These are phyloP conservation scores for Persicaria tinctoria DNA, from an alignment of 148 eudicot species.

Conservation along the genomic window DNA sequence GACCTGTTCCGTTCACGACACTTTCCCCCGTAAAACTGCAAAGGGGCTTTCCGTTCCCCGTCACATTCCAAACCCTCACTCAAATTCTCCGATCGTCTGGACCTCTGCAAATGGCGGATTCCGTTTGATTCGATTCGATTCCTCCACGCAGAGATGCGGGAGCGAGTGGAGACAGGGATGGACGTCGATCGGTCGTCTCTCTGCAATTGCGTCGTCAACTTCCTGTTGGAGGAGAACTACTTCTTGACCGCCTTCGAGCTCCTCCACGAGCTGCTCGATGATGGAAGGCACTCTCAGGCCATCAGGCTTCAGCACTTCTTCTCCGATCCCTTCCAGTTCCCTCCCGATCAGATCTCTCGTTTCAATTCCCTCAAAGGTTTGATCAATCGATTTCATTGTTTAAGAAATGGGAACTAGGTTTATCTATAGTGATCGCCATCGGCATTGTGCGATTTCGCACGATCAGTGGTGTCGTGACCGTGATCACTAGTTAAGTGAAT, in stretches of 20 bases:
- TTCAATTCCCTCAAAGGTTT: slow-evolving; percentile 86
- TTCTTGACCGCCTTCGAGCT: slow-evolving; percentile 90
- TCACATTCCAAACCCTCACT: too few relatives aligned
- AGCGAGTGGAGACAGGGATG: slow-evolving; percentile 25
- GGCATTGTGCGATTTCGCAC: not conserved
- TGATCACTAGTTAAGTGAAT: not conserved
- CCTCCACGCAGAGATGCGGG: too few relatives aligned
- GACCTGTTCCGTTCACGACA: too few relatives aligned
- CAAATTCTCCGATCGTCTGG: too few relatives aligned
- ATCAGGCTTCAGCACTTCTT: slow-evolving; percentile 90
- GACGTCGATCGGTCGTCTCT: slow-evolving; percentile 94
- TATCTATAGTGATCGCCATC: not conserved
- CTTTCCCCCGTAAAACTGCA: too few relatives aligned
- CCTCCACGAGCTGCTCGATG: slow-evolving; percentile 96
- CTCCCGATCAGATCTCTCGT: slow-evolving; percentile 96
- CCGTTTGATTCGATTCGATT: too few relatives aligned
- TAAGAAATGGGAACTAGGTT: too few relatives aligned
- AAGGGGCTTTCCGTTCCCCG: too few relatives aligned
- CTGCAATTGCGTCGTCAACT: slow-evolving; percentile 98
- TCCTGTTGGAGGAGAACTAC: slow-evolving; percentile 87
- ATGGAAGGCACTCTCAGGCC: slow-evolving; percentile 88
- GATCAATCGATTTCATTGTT: too few relatives aligned
- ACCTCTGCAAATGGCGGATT: too few relatives aligned
- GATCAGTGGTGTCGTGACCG: not conserved
- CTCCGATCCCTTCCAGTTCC: slow-evolving; percentile 76